Evolutionary conservation across 1,284 basidiomycete species (phyloP), one percentile per base, ranked within the genome.

Genomic region (Malassezia japonica): DNA sequence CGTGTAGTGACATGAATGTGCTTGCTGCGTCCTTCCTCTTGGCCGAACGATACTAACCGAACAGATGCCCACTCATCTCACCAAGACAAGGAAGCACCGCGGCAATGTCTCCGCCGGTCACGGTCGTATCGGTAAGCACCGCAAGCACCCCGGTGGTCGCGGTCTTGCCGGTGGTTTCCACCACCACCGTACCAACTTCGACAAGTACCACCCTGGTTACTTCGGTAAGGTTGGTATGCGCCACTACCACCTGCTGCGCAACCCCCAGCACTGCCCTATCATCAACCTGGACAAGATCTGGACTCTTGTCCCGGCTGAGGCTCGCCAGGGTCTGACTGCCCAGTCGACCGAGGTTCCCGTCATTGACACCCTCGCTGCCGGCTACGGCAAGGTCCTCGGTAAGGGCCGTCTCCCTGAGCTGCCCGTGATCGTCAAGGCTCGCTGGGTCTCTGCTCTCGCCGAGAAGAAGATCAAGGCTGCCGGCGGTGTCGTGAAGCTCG

Each of bases 161-260:
- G 92, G 92, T 95, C 86, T 96, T 32, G 92, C 92, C 79, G 94
- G 92, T 90, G 92, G 94, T 83, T 82, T 85, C 79, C 92, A 96
- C 80, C 92, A 98, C 81, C 94, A 98, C 84, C 81, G 92, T 58
- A 80, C 78, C 72, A 73, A 72, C 67, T 69, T 72, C 56, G 70
- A 72, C 69, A 72, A 70, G 65, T 72, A 72, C 67, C 70, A 72
- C 57, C 67, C 68, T 56, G 91, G 89, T 86, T 94, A 94, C 86
- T 95, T 92, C 76, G 89, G 89, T 80, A 95, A 95, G 79, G 75
- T 77, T 56, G 75, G 76, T 88, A 96, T 96, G 91, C 83, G 92
- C 73, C 84, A 86, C 78, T 98, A 85, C 87, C 92, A 98, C 78
- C 77, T 89, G 61, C 91, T 88, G 56, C 83, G 84, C 77, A 95